phyloP scores from a whole-genome alignment of 1,284 basidiomycete species.

The Ceratorhiza oryzae-sativae region DNA sequence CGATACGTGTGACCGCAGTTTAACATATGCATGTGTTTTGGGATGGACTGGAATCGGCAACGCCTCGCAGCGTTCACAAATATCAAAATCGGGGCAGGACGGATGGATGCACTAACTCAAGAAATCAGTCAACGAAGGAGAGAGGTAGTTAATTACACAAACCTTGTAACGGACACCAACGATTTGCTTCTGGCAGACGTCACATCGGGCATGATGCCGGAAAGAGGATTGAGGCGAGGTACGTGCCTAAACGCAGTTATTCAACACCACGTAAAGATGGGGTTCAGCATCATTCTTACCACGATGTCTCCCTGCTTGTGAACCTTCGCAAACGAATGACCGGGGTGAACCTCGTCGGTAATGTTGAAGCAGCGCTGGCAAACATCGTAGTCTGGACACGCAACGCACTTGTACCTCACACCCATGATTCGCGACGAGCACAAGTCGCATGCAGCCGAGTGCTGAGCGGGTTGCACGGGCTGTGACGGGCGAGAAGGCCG shows the following conservation, averaged over 20 bases:
- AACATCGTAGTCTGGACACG: constrained; percentile 67
- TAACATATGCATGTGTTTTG: constrained; percentile 75
- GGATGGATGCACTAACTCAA: constrained; percentile 76
- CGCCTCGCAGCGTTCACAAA: constrained; percentile 83
- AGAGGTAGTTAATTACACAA: background rate
- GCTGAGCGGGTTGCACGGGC: constrained; percentile 52
- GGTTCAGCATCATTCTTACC: constrained; percentile 51
- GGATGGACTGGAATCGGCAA: constrained; percentile 81
- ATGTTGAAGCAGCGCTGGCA: constrained; percentile 73
- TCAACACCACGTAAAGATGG: background rate
- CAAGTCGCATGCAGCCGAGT: constrained; percentile 73
- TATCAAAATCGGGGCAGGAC: constrained; percentile 81
- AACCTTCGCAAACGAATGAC: constrained; percentile 78
- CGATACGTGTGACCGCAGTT: constrained; percentile 61
- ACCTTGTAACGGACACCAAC: constrained; percentile 76
- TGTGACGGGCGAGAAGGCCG: background rate
- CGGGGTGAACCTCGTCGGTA: constrained; percentile 73
- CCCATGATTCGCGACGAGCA: constrained; percentile 76
- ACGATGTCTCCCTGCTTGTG: constrained; percentile 64
- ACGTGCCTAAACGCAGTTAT: constrained; percentile 45
- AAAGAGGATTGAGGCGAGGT: constrained; percentile 40
- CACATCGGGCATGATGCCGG: constrained; percentile 55
- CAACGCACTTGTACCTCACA: constrained; percentile 58
- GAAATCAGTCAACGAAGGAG: constrained; percentile 26
- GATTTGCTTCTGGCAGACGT: constrained; percentile 65